Evolutionary conservation across 495 filamentous ascomycete genomes (phyloP).

Genomic region (Recurvomyces mirabilis): DNA sequence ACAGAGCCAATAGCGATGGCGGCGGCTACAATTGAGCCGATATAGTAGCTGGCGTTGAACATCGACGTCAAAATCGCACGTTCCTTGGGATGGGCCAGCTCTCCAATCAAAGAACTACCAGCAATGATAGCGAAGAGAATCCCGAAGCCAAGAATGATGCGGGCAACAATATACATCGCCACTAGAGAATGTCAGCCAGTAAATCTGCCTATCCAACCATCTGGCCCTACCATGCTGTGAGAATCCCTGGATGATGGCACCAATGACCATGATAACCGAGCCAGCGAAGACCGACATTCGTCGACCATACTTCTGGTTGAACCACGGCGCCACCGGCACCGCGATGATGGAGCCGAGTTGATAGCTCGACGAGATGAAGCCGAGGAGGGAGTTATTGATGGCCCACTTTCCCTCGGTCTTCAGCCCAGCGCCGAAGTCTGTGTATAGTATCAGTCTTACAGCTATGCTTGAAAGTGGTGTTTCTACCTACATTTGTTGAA

Average conservation of each 20-base stretch:
- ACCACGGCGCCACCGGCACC: constrained; percentile 51
- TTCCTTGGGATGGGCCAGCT: constrained; percentile 57
- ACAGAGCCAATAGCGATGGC: constrained; percentile 47
- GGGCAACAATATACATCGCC: constrained; percentile 34
- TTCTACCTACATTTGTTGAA: constrained; percentile 44
- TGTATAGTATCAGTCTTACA: too few species aligned
- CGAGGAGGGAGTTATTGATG: constrained; percentile 11
- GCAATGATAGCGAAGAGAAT: constrained; percentile 53
- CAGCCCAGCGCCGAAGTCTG: constrained; percentile 28
- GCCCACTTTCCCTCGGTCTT: constrained; percentile 27
- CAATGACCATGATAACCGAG: constrained; percentile 57
- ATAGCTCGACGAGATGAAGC: constrained; percentile 29
- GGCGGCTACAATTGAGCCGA: constrained; percentile 50
- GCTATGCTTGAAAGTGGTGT: neutral
- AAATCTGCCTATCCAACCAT: constrained; percentile 15
- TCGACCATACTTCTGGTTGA: constrained; percentile 58
- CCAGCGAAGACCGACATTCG: constrained; percentile 42
- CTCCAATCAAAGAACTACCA: constrained; percentile 52
- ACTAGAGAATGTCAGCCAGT: constrained; percentile 20
- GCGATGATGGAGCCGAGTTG: constrained; percentile 58
- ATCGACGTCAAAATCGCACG: constrained; percentile 53
- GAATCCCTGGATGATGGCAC: constrained; percentile 57
- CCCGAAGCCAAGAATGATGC: constrained; percentile 57
- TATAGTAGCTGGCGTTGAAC: constrained; percentile 55
- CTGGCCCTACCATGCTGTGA: constrained; percentile 28